A percentile compares a stretch with the other conserved stretches of the same genome.
These are phyloP conservation scores for Chlorencoelia australis DNA, from an alignment of 2,329 filamentous ascomycete genomes.

Conservation along the genomic window DNA sequence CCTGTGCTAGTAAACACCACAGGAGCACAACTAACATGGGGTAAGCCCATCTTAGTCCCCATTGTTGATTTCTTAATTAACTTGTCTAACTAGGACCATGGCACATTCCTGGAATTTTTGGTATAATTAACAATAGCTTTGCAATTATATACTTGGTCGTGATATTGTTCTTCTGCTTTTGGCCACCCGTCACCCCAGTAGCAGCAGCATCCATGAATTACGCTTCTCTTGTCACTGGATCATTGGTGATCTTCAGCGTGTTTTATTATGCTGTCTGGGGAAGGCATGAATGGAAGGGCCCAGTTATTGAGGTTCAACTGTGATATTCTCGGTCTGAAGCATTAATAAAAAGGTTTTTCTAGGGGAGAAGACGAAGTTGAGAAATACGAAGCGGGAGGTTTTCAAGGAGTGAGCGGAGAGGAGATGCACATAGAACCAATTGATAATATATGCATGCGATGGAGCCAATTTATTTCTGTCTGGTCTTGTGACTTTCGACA, in stretches of 20 bases:
- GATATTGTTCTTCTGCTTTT: conserved; percentile 34
- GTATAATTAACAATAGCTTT: conserved; percentile 32
- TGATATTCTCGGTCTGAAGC: too few relatives aligned
- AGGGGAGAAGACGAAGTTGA: too few relatives aligned
- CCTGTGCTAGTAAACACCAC: conserved; percentile 1
- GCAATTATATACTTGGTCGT: conserved; percentile 34
- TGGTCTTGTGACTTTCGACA: too few relatives aligned
- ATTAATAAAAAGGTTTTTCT: too few relatives aligned
- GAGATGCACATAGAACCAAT: too few relatives aligned
- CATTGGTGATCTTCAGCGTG: conserved; percentile 4
- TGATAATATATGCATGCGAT: too few relatives aligned
- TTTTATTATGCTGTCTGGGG: conserved; percentile 4
- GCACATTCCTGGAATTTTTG: conserved; percentile 26
- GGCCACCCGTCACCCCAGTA: conserved; percentile 31
- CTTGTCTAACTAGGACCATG: conserved; percentile 2
- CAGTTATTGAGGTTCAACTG: conserved; percentile 1
- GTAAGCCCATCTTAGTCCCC: neutral
- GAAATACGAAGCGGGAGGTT: too few relatives aligned
- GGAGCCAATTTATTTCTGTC: too few relatives aligned
- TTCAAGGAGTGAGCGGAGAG: too few relatives aligned
- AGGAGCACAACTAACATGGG: conserved; percentile 4
- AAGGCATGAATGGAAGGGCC: neutral
- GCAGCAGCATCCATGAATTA: conserved; percentile 37
- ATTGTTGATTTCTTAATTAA: neutral
- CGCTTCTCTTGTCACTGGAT: conserved; percentile 6